phyloP scores from a whole-genome alignment of 202 grass and related monocot genomes.

The Panicum virgatum region DNA sequence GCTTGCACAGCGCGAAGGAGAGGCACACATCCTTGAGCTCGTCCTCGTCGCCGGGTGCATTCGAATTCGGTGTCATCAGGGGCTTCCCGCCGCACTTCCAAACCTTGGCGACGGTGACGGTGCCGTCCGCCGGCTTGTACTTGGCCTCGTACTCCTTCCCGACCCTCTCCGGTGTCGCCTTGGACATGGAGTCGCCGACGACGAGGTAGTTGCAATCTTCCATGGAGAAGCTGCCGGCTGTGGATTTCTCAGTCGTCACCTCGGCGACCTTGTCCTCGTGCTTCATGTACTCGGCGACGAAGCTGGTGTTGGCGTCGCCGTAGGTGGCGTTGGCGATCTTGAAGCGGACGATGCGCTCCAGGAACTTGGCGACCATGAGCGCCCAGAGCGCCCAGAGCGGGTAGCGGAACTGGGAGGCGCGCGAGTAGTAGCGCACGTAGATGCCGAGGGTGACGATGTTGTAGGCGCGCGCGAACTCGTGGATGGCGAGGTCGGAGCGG shows the following conservation, averaged over 20 bases:
- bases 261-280: conserved; percentile 23
- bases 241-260: too few species aligned
- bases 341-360: conserved; percentile 35
- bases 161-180: background rate
- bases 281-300: conserved; percentile 54
- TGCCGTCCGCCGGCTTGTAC: background rate
- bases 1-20: conserved; percentile 64
- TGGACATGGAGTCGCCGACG: conserved; percentile 35
- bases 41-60: background rate
- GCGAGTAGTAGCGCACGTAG: conserved; percentile 5
- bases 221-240: background rate
- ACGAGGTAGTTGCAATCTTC: conserved; percentile 47
- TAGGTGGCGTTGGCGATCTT: conserved; percentile 21
- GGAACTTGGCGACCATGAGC: conserved; percentile 41
- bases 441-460: background rate
- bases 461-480: conserved; percentile 17
- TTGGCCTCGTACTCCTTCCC: conserved; percentile 1
- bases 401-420: background rate
- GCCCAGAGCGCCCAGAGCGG: conserved; percentile 39
- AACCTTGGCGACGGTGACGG: conserved; percentile 45
- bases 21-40: conserved; percentile 42
- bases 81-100: conserved; percentile 11
- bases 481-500: conserved; percentile 16
- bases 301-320: conserved; percentile 18
- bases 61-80: background rate